phyloP scores from a whole-genome alignment of 805 yeast genomes.

The Kodamaea lidongshanica region DNA sequence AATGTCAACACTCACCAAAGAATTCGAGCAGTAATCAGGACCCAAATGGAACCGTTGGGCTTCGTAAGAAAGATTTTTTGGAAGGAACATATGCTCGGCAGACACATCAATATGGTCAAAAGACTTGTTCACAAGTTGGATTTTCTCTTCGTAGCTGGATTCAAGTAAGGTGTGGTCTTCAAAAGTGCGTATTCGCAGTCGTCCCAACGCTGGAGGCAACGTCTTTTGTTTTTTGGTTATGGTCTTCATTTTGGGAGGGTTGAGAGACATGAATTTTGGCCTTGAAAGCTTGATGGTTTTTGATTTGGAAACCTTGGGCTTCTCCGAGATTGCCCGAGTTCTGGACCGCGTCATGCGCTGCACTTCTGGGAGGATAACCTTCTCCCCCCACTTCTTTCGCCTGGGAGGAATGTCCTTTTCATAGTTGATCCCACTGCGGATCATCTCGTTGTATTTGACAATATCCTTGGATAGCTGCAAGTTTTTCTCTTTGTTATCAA shows the following conservation, averaged over 20 bases:
- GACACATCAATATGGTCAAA: constrained; percentile 20
- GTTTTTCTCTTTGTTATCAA: constrained; percentile 4
- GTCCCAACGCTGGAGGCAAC: constrained; percentile 3
- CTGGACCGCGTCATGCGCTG: no score
- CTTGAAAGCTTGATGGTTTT: constrained; percentile 2
- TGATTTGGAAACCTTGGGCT: background rate
- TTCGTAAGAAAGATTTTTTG: constrained; percentile 22
- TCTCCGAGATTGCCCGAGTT: background rate
- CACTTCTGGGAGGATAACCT: background rate
- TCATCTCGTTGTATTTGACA: constrained; percentile 14
- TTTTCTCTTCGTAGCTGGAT: constrained; percentile 16
- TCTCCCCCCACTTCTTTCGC: constrained; percentile 1
- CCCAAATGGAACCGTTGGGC: constrained; percentile 14
- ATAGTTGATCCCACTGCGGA: constrained; percentile 12
- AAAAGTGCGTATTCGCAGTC: constrained; percentile 10
- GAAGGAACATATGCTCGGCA: constrained; percentile 17
- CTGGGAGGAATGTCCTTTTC: constrained; percentile 25
- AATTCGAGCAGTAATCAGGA: constrained; percentile 5
- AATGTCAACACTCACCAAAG: constrained; percentile 13
- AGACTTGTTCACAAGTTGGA: constrained; percentile 13
- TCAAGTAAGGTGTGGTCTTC: constrained; percentile 14
- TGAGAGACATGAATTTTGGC: no score
- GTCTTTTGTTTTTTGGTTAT: background rate
- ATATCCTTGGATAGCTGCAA: constrained; percentile 16
- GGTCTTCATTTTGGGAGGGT: constrained; percentile 1